phyloP scores from a whole-genome alignment of 2,329 filamentous ascomycete genomes.

The Endocalyx cinctus region DNA sequence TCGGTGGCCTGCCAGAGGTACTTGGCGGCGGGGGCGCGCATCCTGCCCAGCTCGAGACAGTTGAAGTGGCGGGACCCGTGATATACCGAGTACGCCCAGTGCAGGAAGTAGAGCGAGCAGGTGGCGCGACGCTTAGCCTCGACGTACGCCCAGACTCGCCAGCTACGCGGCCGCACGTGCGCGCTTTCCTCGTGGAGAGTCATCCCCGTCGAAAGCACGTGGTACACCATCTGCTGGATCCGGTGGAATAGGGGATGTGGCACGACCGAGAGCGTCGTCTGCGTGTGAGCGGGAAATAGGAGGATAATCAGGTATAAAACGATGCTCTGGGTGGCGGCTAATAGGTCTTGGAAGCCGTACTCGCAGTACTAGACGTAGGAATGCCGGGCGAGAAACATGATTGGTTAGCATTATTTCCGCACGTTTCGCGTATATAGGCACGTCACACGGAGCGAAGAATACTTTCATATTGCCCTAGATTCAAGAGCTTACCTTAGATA shows the following conservation, averaged over 20 bases:
- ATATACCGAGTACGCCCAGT: conserved; percentile 35
- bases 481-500: conserved; percentile 27
- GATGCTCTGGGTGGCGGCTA: conserved; percentile 31
- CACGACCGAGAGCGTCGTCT: conserved; percentile 15
- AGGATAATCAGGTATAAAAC: conserved; percentile 33
- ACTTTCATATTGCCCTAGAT: too few relatives aligned
- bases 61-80: conserved; percentile 28
- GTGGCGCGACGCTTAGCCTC: conserved; percentile 49
- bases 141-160: conserved; percentile 39
- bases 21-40: conserved; percentile 34
- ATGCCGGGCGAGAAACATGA: neutral
- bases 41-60: conserved; percentile 31
- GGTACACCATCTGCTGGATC: conserved; percentile 26
- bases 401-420: neutral
- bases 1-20: conserved; percentile 31
- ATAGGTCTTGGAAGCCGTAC: conserved; percentile 27
- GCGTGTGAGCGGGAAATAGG: conserved; percentile 27
- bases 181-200: conserved; percentile 30
- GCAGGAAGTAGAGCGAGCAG: conserved; percentile 29
- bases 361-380: conserved; percentile 21
- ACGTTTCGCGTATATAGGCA: too few relatives aligned
- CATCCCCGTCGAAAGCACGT: conserved; percentile 28
- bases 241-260: conserved; percentile 23
- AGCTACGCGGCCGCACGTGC: conserved; percentile 24
- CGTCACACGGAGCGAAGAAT: too few relatives aligned